Evolutionary conservation across 2,329 filamentous ascomycete genomes (phyloP), one percentile per base, ranked within the genome.

Genomic region (Mariannaea elegans): DNA sequence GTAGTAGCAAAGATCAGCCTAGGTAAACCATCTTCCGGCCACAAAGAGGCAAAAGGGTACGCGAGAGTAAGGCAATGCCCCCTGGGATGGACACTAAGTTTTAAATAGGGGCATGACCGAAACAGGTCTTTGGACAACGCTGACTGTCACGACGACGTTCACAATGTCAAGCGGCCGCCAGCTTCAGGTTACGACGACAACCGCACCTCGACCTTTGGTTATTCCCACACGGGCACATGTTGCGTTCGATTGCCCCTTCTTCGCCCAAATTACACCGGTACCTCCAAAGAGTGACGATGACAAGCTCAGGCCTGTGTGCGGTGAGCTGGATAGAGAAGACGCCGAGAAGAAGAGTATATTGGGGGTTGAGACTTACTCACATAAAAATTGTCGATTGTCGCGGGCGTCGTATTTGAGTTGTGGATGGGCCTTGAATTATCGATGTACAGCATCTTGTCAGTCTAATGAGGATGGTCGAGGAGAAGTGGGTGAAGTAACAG

Each of bases 1-100:
- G 68, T 65, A 5, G 65, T 71, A 8, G 63, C 60, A 16, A 65
- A 60, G 50, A 68, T 70, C 4, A 53, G 62, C 18, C 24, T 10
- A 8, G 45, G 50, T 14, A 59, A 55, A 29, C 39, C 47, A 14
- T 5, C 42, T 10, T 18, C 39, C 13, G 9, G 12, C 14, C 13
- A 19, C 21, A 7, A 29, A n/a, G 38, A 44, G 12, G 32, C 34
- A 23, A 14, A 46, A 23, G 24, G 45, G 32, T 36, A n/a, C 10
- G 32, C 12, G 24, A 7, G 4, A 36, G 7, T 5, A 36, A 10
- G 9, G 7, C 5, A 13, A 4, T 7, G 12, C 10, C 3, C 13
- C 12, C 16, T 10, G 16, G 9, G 12, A 12, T 7, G 2, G 23
- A 4, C 19, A 16, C 32, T 49, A 18, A 48, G 12, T 13, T 29